Base-by-base conservation (phyloP, 2,329 filamentous ascomycete genomes). In the Graphilbum ipis-grandicollis region DNA sequence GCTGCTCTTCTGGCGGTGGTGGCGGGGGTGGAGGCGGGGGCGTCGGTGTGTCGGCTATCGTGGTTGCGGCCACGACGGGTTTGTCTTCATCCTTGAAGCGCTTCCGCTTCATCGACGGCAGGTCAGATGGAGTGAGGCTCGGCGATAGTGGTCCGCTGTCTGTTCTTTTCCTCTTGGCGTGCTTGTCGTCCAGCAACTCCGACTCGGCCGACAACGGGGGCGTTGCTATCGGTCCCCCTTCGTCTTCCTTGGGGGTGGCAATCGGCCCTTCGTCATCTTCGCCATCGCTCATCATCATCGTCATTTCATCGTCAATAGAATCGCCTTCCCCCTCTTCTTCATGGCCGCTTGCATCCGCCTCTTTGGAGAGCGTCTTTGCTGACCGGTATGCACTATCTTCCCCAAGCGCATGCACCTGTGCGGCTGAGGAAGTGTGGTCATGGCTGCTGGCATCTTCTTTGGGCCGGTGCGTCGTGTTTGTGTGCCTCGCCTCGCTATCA, bases 71-170 rank as follows among this genome's bases (percentile, higher is more conserved):
- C 4, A 19, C 21, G 7, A 4, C 35, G 3, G 21, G 9, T 9
- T 48, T 49, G 25, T 63, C 61, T 12, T 63, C 58, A 37, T 68
- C 65, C 44, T 64, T 65, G 36, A 66, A 41, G 12, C 65, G 60
- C 53, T 74, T 74, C 21, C 13, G 60, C 52, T 72, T 73, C 21
- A 65, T 52, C 28, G 62, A 66, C 18, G 68, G 68, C n/a, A 62
- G 60, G 45, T 76, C 74, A 2, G 60, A 62, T 1, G 69, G 67
- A 2, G 65, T 68, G 29, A 56, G 48, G 28, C 54, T 59, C 2
- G 59, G 56, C 21, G 63, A 63, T 14, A 56, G 59, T 26, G 44
- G 26, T 46, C 9, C 32, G 4, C 8, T 19, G 3, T 19, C 29
- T 9, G 14, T 12, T n/a, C 5, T 21, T 12, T 19, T 33, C 17